These are phyloP conservation scores for Pseudogymnoascus sp. DNA, from an alignment of 2,329 filamentous ascomycete genomes.

Conservation along the genomic window DNA sequence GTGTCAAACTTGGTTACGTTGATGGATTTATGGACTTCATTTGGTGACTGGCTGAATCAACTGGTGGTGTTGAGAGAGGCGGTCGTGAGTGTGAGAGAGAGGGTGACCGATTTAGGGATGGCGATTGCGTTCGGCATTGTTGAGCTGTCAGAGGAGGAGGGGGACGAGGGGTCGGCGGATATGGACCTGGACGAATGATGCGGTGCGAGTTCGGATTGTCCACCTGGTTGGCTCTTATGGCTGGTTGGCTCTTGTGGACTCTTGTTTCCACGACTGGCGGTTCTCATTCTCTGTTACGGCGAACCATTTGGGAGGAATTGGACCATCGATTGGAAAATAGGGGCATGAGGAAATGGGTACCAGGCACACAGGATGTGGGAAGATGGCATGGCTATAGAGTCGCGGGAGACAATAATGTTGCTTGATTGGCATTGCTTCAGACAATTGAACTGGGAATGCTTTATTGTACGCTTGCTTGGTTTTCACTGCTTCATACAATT, in stretches of 20 bases:
- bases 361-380: neutral
- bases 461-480: neutral
- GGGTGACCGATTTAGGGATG: neutral
- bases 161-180: neutral
- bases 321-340: neutral
- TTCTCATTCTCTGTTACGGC: neutral
- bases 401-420: neutral
- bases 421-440: neutral
- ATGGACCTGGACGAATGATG: neutral
- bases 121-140: neutral
- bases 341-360: neutral
- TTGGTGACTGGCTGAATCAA: neutral
- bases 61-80: neutral
- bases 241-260: neutral
- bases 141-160: neutral
- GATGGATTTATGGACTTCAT: neutral
- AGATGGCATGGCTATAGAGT: neutral
- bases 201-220: neutral
- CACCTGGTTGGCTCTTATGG: no score
- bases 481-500: neutral
- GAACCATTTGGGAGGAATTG: neutral
- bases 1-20: neutral
- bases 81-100: neutral
- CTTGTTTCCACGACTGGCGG: neutral
- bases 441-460: neutral